A percentile compares a stretch with the other conserved stretches of the same genome.
Evolutionary conservation across 768 basidiomycete genomes (phyloP).

Genomic region (Termitomyces titanicus): DNA sequence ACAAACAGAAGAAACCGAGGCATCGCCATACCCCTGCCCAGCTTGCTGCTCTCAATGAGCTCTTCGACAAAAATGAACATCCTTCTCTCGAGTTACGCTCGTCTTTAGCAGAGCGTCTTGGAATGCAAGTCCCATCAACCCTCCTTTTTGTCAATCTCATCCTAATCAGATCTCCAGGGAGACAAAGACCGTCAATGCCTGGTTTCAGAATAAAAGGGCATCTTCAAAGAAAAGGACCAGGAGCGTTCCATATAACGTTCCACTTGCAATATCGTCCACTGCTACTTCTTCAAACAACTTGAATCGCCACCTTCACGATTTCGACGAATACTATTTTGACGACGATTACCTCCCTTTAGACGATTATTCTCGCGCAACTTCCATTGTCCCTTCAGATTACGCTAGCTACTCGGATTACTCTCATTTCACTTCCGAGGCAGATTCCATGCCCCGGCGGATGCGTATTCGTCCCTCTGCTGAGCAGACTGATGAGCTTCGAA

Average conservation of each 20-base stretch:
- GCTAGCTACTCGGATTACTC: constrained; percentile 45
- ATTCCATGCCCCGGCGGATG: constrained; percentile 53
- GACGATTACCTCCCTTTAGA: constrained; percentile 39
- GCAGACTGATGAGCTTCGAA: constrained; percentile 68
- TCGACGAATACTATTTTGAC: constrained; percentile 41
- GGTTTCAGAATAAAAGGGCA: constrained; percentile 86
- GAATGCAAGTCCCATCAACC: constrained; percentile 55
- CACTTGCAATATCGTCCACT: constrained; percentile 28
- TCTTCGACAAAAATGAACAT: constrained; percentile 75
- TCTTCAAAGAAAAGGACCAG: constrained; percentile 71
- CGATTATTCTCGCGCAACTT: constrained; percentile 30
- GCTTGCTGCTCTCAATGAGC: constrained; percentile 72
- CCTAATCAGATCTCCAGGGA: constrained; percentile 45
- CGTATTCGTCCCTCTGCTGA: constrained; percentile 61
- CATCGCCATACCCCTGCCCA: constrained; percentile 73
- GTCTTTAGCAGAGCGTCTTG: constrained; percentile 64
- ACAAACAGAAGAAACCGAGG: constrained; percentile 70
- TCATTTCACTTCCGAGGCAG: constrained; percentile 47
- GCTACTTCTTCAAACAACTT: constrained; percentile 28
- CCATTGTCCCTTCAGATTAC: constrained; percentile 35
- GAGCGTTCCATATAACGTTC: constrained; percentile 26
- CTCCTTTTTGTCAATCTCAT: constrained; percentile 6
- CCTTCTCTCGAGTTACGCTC: constrained; percentile 67
- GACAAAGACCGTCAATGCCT: constrained; percentile 81
- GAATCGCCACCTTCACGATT: constrained; percentile 27